phyloP scores from a whole-genome alignment of 2,329 filamentous ascomycete species.

The Penicillium griseofulvum region DNA sequence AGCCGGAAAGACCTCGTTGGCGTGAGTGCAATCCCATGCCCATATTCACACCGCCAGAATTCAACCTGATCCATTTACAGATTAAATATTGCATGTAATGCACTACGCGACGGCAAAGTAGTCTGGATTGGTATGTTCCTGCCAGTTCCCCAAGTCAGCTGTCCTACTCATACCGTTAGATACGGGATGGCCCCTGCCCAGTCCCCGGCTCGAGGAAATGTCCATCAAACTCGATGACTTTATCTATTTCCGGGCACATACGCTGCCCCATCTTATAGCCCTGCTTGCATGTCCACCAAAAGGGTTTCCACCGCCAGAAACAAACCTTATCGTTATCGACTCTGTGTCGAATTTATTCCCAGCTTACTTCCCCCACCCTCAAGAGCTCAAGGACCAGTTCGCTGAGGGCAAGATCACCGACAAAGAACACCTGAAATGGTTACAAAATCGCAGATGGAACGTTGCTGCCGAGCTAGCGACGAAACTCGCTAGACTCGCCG shows the following conservation, averaged over 20 bases:
- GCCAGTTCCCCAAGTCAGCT: not conserved
- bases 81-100: constrained; percentile 66
- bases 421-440: constrained; percentile 42
- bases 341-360: constrained; percentile 74
- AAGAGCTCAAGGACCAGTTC: constrained; percentile 34
- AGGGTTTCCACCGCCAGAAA: constrained; percentile 60
- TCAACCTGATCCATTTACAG: constrained; percentile 46
- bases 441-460: constrained; percentile 47
- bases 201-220: constrained; percentile 50
- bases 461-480: constrained; percentile 65
- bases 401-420: constrained; percentile 33
- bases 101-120: constrained; percentile 61
- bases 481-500: constrained; percentile 67
- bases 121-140: constrained; percentile 74
- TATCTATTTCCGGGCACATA: constrained; percentile 61
- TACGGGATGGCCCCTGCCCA: constrained; percentile 50
- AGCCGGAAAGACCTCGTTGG: constrained; percentile 78
- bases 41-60: constrained; percentile 1
- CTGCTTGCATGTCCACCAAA: constrained; percentile 67
- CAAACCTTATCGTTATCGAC: constrained; percentile 73
- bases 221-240: constrained; percentile 52
- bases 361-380: constrained; percentile 67
- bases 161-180: constrained; percentile 36
- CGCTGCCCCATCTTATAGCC: constrained; percentile 66
- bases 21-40: constrained; percentile 53